A percentile compares a stretch with the other conserved stretches of the same genome.
Evolutionary conservation across 129 eudicot species (phyloP).

Genomic region (Kitagawia praeruptora): DNA sequence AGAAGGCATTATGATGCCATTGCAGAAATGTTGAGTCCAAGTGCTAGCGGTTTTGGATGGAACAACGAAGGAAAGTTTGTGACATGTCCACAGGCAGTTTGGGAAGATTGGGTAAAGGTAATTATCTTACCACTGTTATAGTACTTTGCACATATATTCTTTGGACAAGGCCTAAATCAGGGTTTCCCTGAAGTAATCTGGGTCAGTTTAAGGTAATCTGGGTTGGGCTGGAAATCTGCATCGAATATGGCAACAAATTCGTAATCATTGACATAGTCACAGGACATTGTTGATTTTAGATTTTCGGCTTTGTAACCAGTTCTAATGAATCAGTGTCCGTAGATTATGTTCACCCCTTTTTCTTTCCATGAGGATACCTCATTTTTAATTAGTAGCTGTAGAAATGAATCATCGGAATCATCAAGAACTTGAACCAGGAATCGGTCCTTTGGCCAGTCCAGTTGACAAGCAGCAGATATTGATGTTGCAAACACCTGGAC

Average conservation of each 20-base stretch:
- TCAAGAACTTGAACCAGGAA: slow-evolving; percentile 71
- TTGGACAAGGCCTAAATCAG: too few species aligned
- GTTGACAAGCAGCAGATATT: slow-evolving; percentile 67
- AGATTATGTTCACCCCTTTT: slow-evolving; percentile 68
- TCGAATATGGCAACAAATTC: slow-evolving; percentile 82
- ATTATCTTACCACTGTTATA: too few species aligned
- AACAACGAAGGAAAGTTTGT: too few species aligned
- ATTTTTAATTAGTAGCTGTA: slow-evolving; percentile 53
- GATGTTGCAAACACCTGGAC: slow-evolving; percentile 67
- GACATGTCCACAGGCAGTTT: too few species aligned
- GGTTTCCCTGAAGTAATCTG: too few species aligned
- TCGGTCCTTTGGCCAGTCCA: slow-evolving; percentile 88
- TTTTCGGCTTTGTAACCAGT: slow-evolving; percentile 97
- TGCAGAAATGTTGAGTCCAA: too few species aligned
- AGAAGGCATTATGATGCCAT: too few species aligned
- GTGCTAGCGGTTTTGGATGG: too few species aligned
- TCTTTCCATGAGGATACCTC: slow-evolving; percentile 60
- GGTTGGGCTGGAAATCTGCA: slow-evolving; percentile 90
- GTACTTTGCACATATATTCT: too few species aligned
- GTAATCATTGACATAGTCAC: slow-evolving; percentile 84
- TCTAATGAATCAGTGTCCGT: slow-evolving; percentile 70
- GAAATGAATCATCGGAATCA: slow-evolving; percentile 69
- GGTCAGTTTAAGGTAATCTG: slow-evolving; percentile 65
- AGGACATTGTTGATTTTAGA: slow-evolving; percentile 86
- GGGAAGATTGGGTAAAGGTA: too few species aligned